A percentile compares a stretch with the other conserved stretches of the same genome.
Evolutionary conservation across 306 rosid genomes (phyloP).

Genomic region (Hippophae gyantsensis): DNA sequence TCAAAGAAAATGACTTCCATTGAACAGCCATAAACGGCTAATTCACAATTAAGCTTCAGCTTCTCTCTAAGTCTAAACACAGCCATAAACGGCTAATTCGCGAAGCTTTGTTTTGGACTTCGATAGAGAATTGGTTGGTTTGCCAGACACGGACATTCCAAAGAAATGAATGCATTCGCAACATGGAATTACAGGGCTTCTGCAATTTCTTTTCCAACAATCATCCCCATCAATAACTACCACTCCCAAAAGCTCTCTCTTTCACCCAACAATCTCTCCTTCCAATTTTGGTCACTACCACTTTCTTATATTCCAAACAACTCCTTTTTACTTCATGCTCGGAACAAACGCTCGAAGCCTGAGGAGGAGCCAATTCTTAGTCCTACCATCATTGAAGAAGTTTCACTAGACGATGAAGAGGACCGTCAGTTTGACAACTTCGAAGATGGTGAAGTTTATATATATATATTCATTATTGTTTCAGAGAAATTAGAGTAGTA

Average conservation of each 20-base stretch:
- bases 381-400: constrained; percentile 47
- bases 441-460: constrained; percentile 23
- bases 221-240: background rate
- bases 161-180: constrained; percentile 28
- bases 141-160: constrained; percentile 5
- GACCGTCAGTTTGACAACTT: constrained; percentile 20
- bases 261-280: constrained; percentile 11
- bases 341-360: constrained; percentile 40
- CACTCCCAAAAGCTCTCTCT: constrained; percentile 16
- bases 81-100: background rate
- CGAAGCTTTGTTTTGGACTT: background rate
- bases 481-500: background rate
- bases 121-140: background rate
- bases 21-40: constrained; percentile 19
- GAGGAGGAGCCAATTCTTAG: constrained; percentile 38
- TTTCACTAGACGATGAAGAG: constrained; percentile 39
- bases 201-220: constrained; percentile 16
- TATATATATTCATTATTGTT: background rate
- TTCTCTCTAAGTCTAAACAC: background rate
- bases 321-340: constrained; percentile 23
- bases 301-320: constrained; percentile 17
- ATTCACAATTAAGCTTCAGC: background rate
- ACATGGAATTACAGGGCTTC: constrained; percentile 19
- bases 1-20: constrained; percentile 24
- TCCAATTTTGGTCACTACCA: constrained; percentile 16